Percentiles rank a stretch among this genome's conserved stretches.
These are phyloP conservation scores for Entrophospora sp. DNA, from an alignment of 192 early-diverging fungal genomes.

Conservation along the genomic window DNA sequence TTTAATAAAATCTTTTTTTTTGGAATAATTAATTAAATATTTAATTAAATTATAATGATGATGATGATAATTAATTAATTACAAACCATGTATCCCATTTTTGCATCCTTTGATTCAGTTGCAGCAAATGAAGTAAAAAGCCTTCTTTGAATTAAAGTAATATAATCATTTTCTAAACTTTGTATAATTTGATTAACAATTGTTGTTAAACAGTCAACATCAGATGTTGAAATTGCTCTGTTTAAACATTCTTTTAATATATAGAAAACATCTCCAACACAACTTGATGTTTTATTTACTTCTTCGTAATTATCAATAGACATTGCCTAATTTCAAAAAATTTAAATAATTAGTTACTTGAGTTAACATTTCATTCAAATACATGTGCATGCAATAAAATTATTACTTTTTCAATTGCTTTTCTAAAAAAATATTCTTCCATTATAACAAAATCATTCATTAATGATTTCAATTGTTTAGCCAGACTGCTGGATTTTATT, in stretches of 20 bases:
- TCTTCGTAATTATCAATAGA: slow-evolving; percentile 52
- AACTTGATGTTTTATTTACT: slow-evolving; percentile 40
- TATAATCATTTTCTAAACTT: slow-evolving; percentile 61
- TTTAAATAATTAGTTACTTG: too few species aligned
- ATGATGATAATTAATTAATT: neutral
- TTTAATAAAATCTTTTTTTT: slow-evolving; percentile 59
- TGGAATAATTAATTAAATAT: neutral
- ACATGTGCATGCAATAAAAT: neutral
- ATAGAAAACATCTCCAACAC: slow-evolving; percentile 93
- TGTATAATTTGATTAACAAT: slow-evolving; percentile 59
- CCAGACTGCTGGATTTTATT: slow-evolving; percentile 46
- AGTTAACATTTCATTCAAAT: too few species aligned
- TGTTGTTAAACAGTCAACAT: slow-evolving; percentile 57
- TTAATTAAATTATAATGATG: neutral
- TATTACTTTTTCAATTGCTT: slow-evolving; percentile 63
- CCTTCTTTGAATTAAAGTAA: slow-evolving; percentile 52
- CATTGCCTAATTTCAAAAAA: slow-evolving; percentile 43
- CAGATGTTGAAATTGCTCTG: slow-evolving; percentile 64
- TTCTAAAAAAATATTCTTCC: slow-evolving; percentile 67
- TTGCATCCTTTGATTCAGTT: slow-evolving; percentile 46
- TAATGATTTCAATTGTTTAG: slow-evolving; percentile 48
- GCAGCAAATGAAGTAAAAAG: slow-evolving; percentile 44
- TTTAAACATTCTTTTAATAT: slow-evolving; percentile 69
- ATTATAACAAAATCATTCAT: slow-evolving; percentile 61
- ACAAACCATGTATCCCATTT: slow-evolving; percentile 56